Base-by-base conservation (phyloP, 2,329 filamentous ascomycete species). In the Fusarium tjaetaba region DNA sequence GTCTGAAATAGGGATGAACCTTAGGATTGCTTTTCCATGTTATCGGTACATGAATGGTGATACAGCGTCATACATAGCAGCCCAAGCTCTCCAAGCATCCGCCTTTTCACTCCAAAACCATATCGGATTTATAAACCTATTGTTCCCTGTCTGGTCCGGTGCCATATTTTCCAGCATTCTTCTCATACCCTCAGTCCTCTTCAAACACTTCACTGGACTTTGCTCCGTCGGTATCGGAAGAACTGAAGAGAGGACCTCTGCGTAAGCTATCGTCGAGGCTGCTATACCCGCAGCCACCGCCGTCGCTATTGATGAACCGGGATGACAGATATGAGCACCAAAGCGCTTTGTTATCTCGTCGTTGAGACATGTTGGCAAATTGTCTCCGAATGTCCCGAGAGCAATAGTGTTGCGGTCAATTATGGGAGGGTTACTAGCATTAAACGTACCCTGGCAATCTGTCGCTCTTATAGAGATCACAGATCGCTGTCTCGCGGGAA, bases 31-130 rank as follows among this genome's bases (percentile, higher is more conserved):
- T n/a, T n/a, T n/a, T n/a, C n/a, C n/a, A n/a, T n/a, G n/a, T n/a
- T 26, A 38, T n/a, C 36, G 11, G 15, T 55, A 55, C 26, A 61
- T 42, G 0, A 36, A 36, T 26, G n/a, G n/a, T 14, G 58, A 55
- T 8, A 41, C 58, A 0, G 38, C 36, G 7, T 56, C 30, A 20
- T 42, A 56, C n/a, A 61, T 61, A 11, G 48, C 38, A 11, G 58
- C 58, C 58, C 58, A 61, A 1, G 58, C 58, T 15, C 38, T 55
- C 58, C 48, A 56, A 4, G 48, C 38, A 9, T 42, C 58, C 0
- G 48, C 48, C 8, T 56, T 42, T 2, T 61, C 58, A 5, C 48
- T 56, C 58, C 58, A 61, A 3, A 56, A 56, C 58, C 58, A 61
- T 20, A 61, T 61, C 0, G 48, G 58, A 1, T 61, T 61, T 10